A percentile compares a stretch with the other conserved stretches of the same genome.
These are phyloP conservation scores for Coffea humblotiana DNA, from an alignment of 305 asterid genomes.

Conservation along the genomic window DNA sequence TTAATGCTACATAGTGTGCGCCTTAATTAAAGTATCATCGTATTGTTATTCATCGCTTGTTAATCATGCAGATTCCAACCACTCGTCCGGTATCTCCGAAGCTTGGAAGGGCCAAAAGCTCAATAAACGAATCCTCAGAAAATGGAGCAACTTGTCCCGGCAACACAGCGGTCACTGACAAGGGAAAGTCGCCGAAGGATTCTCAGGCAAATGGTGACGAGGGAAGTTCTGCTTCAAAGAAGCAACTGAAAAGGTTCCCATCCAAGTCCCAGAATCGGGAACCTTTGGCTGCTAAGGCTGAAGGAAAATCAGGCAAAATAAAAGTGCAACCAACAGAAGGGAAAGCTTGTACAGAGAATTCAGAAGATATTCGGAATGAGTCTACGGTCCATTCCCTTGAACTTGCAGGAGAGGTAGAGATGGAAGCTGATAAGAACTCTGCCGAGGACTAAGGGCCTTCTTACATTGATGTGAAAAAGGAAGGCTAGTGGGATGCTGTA, in stretches of 20 bases:
- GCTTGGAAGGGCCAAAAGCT: slow-evolving; percentile 45
- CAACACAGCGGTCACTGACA: slow-evolving; percentile 24
- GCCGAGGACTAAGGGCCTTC: slow-evolving; percentile 16
- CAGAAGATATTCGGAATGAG: slow-evolving; percentile 6
- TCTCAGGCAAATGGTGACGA: slow-evolving; percentile 18
- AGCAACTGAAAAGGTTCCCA: slow-evolving; percentile 18
- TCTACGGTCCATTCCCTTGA: neutral
- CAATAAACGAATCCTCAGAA: slow-evolving; percentile 25
- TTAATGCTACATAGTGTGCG: neutral
- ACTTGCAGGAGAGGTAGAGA: slow-evolving; percentile 8
- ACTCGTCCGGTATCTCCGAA: slow-evolving; percentile 48
- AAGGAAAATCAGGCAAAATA: slow-evolving; percentile 19
- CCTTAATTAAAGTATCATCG: neutral
- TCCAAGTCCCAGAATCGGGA: slow-evolving; percentile 21
- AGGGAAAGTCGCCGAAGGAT: slow-evolving; percentile 18
- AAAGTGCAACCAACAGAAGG: slow-evolving; percentile 26
- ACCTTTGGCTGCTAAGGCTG: slow-evolving; percentile 20
- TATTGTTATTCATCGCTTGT: neutral
- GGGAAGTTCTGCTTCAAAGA: slow-evolving; percentile 10
- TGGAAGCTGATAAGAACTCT: slow-evolving; percentile 15
- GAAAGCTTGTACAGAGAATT: slow-evolving; percentile 9
- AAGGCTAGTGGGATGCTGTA: neutral
- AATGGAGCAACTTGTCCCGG: slow-evolving; percentile 28
- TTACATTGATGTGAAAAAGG: neutral
- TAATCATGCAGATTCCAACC: slow-evolving; percentile 36